Base-by-base conservation (phyloP, 2,329 filamentous ascomycete genomes). In the Penicillium sp. region DNA sequence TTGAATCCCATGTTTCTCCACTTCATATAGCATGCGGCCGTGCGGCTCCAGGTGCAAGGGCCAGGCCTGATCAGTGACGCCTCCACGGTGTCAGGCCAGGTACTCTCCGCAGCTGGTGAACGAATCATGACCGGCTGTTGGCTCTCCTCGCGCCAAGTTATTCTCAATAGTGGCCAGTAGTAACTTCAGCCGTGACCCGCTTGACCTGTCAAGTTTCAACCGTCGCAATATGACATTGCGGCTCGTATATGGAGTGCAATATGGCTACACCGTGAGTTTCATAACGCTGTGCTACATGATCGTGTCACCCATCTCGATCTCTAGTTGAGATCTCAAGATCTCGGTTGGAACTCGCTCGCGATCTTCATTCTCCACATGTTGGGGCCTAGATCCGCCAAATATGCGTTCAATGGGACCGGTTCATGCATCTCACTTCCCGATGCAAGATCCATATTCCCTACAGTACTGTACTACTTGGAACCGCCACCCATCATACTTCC, bases 181-280 rank as follows among this genome's bases (percentile, higher is more conserved):
- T 49, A 45, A 38, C 44, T 47, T 47, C 48, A 57, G 44, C 52
- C 47, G 51, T 44, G 51, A 52, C 49, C 57, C 52, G 49, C 51
- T 45, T 48, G 58, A 63, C 54, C 52, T 63, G 58, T 63, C 59
- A 61, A 52, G 54, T 63, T 49, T 55, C 53, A 58, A 50, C 45
- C 42, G 49, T 54, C 38, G 44, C 18, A 16, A 36, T 21, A 21
- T 42, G 49, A 49, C 53, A 49, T 38, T 42, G 50, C 46, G 38
- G 31, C 33, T 18, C 21, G 47, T 42, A 21, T 41, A n/a, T 26
- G 16, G 24, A 29, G 41, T 45, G 21, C 16, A 44, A 42, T 38
- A 24, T 21, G 42, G 15, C 15, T 29, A 33, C 42, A 36, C 39
- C 13, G n/a, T 31, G n/a, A 16, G 16, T 21, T 21, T 31, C 34